Evolutionary conservation across 768 basidiomycete species (phyloP), one percentile per base, ranked within the genome.

Genomic region (Porphyrellus cyaneotinctus): DNA sequence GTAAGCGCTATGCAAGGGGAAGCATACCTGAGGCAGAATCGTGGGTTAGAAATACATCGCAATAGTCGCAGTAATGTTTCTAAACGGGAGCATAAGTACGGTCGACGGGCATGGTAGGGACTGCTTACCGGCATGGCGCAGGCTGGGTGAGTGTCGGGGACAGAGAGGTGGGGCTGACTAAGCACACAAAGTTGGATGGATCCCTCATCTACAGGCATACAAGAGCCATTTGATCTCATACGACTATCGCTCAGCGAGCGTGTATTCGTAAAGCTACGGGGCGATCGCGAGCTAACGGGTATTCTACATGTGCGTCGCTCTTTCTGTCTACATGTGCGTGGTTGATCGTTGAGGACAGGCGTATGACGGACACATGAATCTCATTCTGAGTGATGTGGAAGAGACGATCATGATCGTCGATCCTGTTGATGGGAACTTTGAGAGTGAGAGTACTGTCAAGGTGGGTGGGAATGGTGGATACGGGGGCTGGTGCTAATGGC

Each of bases 311-410:
- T 95, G 64, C 43, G 89, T 69, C 43, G 38, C 36, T 20, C n/a
- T n/a, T 43, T 53, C 7, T 28, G 42, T 37, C 32, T 37, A 39
- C 20, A 23, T 33, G 46, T 30, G 51, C 43, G 48, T 44, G 33
- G 18, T 47, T 49, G 57, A 53, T 49, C 35, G 23, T 58, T 26
- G 52, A 47, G 46, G 55, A 60, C 64, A 99, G 97, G 97, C 97
- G 20, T 98, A 98, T 65, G 97, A 99, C 74, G 97, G 95, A n/a
- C 97, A 98, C 71, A 98, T 98, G 97, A 98, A 99, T 70, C 78
- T 99, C 62, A 97, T 99, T 57, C 78, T 99, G 62, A 94, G 91
- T 63, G 91, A 97, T 65, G 97, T 97, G 15, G 95, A 97, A 67
- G 97, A 99, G 74, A 94, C 88, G 3, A 92, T 98, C 57, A 89